Conservation (phyloP, 805 yeast species). For the Ogataea siamensis region DNA sequence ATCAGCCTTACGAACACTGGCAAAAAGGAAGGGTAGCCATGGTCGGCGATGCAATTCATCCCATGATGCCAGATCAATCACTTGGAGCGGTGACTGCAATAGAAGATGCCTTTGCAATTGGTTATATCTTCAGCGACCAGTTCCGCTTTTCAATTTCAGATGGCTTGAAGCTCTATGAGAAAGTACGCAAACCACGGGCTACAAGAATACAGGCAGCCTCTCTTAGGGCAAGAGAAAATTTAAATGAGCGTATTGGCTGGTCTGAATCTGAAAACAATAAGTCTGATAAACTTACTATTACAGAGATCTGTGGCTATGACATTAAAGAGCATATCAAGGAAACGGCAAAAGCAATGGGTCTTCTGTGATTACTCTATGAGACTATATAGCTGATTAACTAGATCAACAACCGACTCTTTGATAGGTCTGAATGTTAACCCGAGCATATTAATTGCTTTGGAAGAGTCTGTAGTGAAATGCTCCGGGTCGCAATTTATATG, state of each 20-base stretch:
- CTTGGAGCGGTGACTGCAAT: constrained; percentile 21
- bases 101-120: constrained; percentile 27
- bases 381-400: constrained; percentile 10
- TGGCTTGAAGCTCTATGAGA: constrained; percentile 28
- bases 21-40: constrained; percentile 31
- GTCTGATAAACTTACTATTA: constrained; percentile 29
- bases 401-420: constrained; percentile 15
- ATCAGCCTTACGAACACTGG: constrained; percentile 27
- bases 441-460: constrained; percentile 23
- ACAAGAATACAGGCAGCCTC: constrained; percentile 34
- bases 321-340: constrained; percentile 29
- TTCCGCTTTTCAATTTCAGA: constrained; percentile 26
- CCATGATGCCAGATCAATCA: constrained; percentile 31
- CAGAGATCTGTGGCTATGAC: constrained; percentile 34
- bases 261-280: constrained; percentile 22
- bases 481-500: constrained; percentile 22
- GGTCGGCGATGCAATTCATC: constrained; percentile 38
- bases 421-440: constrained; percentile 22
- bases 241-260: constrained; percentile 35
- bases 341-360: constrained; percentile 10
- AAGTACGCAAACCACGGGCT: constrained; percentile 32
- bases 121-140: constrained; percentile 29
- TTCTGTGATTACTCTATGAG: background rate
- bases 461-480: constrained; percentile 29
- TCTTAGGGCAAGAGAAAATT: constrained; percentile 32